These are phyloP conservation scores for Marasmius sp. DNA, from an alignment of 1,284 basidiomycete genomes.

Conservation along the genomic window DNA sequence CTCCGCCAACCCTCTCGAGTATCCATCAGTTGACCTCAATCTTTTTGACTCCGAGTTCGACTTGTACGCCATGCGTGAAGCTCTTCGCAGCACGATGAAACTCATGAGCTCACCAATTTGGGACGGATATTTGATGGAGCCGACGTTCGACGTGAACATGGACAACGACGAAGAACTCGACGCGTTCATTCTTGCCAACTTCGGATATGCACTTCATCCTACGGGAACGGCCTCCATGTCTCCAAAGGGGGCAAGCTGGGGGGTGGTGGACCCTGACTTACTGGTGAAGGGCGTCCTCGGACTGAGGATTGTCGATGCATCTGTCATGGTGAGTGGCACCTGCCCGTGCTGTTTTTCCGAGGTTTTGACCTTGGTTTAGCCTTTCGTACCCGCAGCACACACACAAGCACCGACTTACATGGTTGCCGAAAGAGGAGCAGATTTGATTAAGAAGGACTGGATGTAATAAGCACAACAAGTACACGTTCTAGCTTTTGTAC, in stretches of 20 bases:
- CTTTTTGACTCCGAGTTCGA: neutral
- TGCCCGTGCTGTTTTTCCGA: neutral
- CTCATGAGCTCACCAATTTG: neutral
- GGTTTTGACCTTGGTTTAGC: neutral
- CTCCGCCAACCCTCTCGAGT: neutral
- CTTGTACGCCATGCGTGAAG: neutral
- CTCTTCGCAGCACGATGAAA: neutral
- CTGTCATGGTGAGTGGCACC: constrained; percentile 28
- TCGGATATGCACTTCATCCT: neutral
- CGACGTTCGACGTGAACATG: neutral
- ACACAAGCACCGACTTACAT: constrained; percentile 1
- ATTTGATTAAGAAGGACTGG: neutral
- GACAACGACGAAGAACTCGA: neutral
- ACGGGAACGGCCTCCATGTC: neutral
- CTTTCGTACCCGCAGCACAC: neutral
- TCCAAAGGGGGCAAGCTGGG: constrained; percentile 16
- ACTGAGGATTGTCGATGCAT: constrained; percentile 28
- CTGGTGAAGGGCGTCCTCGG: constrained; percentile 33
- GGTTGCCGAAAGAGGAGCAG: neutral
- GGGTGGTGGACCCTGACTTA: constrained; percentile 41
- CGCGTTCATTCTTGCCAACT: neutral
- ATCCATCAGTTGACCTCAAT: neutral
- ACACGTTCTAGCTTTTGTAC: neutral
- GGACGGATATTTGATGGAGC: neutral
- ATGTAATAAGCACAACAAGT: neutral